Conservation (phyloP, 2,329 filamentous ascomycete species). For the Cladophialophora exuberans region DNA sequence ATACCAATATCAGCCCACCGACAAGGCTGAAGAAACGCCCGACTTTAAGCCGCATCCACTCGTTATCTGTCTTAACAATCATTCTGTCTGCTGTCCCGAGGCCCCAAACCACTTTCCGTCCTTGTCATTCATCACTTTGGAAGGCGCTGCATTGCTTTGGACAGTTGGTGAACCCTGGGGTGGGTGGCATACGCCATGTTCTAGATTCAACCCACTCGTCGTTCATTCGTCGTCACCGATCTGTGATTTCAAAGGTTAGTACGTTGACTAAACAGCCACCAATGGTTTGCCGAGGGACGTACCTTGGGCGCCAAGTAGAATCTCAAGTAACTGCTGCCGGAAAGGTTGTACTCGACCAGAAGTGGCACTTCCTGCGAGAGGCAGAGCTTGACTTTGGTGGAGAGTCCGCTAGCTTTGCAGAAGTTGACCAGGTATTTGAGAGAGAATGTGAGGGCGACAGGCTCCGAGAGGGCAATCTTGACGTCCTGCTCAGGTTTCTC, state of each 20-base stretch:
- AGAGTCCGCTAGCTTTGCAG: conserved; percentile 93
- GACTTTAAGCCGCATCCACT: too few species aligned
- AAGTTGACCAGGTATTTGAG: conserved; percentile 99
- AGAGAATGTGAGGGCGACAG: conserved; percentile 93
- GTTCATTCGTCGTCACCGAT: conserved; percentile 62
- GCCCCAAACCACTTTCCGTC: too few species aligned
- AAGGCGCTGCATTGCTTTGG: too few species aligned
- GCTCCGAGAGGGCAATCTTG: conserved; percentile 87
- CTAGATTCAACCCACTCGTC: not conserved
- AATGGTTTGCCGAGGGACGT: conserved; percentile 37
- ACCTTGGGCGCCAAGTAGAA: conserved; percentile 99
- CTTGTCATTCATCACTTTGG: too few species aligned
- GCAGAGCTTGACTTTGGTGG: conserved; percentile 82
- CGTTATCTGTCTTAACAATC: too few species aligned
- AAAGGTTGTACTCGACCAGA: conserved; percentile 85
- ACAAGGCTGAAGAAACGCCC: too few species aligned
- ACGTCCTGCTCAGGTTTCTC: conserved; percentile 88
- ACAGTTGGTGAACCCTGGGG: too few species aligned
- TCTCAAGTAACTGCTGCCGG: conserved; percentile 82
- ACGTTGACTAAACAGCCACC: not conserved
- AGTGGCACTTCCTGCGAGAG: conserved; percentile 95
- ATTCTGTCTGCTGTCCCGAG: too few species aligned
- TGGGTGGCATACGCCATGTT: too few species aligned
- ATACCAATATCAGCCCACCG: too few species aligned
- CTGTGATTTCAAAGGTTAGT: conserved; percentile 45